Evolutionary conservation across 1,139 yeast genomes (phyloP).

Genomic region (Diutina rugosa): DNA sequence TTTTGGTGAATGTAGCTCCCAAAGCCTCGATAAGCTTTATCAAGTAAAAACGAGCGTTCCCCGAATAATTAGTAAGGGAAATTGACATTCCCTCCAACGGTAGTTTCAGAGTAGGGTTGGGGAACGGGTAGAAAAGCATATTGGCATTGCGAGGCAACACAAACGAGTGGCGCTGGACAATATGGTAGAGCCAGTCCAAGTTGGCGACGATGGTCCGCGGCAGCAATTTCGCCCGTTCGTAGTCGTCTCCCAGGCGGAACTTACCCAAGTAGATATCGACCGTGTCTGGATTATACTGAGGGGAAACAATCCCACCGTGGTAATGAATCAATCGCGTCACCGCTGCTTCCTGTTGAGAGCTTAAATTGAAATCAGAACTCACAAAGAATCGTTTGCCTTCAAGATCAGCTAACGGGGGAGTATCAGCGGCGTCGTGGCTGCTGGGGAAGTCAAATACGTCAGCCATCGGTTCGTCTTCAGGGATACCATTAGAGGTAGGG

Average conservation of each 20-base stretch:
- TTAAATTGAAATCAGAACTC: constrained; percentile 20
- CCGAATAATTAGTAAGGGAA: constrained; percentile 71
- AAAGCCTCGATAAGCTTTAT: constrained; percentile 49
- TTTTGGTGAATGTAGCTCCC: constrained; percentile 71
- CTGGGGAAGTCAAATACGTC: not conserved
- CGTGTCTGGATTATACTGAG: constrained; percentile 10
- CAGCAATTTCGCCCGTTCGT: constrained; percentile 13
- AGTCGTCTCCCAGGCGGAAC: constrained; percentile 44
- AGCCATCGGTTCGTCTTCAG: not conserved
- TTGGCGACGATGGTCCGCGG: constrained; percentile 42
- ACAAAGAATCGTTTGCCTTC: constrained; percentile 16
- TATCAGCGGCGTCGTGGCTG: not conserved
- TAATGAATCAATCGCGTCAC: constrained; percentile 15
- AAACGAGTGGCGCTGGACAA: constrained; percentile 46
- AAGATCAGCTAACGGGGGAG: constrained; percentile 5
- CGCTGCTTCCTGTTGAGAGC: constrained; percentile 17
- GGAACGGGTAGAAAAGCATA: constrained; percentile 45
- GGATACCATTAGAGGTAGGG: not conserved
- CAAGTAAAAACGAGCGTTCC: constrained; percentile 68
- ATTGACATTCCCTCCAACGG: constrained; percentile 40
- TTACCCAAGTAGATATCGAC: constrained; percentile 58
- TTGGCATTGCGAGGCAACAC: constrained; percentile 30
- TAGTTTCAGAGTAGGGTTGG: constrained; percentile 44
- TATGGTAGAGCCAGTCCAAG: constrained; percentile 60
- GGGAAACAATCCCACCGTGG: constrained; percentile 19